A percentile compares a stretch with the other conserved stretches of the same genome.
Conservation (phyloP, 1,284 basidiomycete genomes). For the Apiotrichum sp. region DNA sequence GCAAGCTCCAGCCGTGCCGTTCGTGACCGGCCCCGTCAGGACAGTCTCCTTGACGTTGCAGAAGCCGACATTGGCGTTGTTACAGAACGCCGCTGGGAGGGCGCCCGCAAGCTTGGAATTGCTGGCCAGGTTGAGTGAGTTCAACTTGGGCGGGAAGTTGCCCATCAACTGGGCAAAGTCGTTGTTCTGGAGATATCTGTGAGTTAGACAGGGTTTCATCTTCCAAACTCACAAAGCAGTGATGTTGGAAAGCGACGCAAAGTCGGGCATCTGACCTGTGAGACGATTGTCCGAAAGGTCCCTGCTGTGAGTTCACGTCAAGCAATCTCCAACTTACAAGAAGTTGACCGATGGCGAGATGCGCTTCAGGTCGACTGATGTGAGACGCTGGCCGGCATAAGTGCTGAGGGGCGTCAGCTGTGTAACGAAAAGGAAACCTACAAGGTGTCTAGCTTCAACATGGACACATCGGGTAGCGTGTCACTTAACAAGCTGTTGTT, state of each 20-base stretch:
- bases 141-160: background rate
- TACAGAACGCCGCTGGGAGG: background rate
- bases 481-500: background rate
- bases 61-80: too few relatives aligned
- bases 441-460: background rate
- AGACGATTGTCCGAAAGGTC: conserved; percentile 42
- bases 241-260: conserved; percentile 24
- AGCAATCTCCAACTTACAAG: background rate
- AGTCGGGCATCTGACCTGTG: conserved; percentile 27
- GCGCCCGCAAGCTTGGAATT: background rate
- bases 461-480: background rate
- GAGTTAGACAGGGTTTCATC: too few relatives aligned
- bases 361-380: background rate
- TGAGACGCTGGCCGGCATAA: background rate
- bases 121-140: background rate
- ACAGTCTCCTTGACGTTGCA: too few relatives aligned
- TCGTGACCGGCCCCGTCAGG: too few relatives aligned
- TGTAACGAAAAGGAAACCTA: background rate
- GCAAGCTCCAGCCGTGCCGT: too few relatives aligned
- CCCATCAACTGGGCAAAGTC: background rate
- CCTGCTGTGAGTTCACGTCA: conserved; percentile 11
- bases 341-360: background rate
- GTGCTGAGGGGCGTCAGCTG: background rate
- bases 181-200: conserved; percentile 4
- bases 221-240: conserved; percentile 22